Evolutionary conservation across 2,329 filamentous ascomycete species (phyloP), one percentile per base, ranked within the genome.

Genomic region (Trichoderma citrinoviride): DNA sequence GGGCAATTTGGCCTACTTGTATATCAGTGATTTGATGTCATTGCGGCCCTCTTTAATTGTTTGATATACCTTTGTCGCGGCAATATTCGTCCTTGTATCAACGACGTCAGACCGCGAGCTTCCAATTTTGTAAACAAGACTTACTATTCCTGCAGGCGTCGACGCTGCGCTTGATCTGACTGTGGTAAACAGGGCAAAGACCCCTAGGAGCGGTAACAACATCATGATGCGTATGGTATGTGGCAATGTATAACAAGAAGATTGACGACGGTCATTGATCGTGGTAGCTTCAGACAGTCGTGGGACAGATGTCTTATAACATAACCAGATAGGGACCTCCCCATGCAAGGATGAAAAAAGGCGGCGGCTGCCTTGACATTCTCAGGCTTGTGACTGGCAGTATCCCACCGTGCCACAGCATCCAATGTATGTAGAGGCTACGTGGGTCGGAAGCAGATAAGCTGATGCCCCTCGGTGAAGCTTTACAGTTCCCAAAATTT

Each of bases 1-100:
- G 60, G 7, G 60, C 49, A n/a, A 62, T 12, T 62, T 62, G 60
- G 10, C 27, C 60, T 62, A 5, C 8, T 27, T 7, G 7, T 19
- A 5, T 17, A 44, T 60, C 7, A 49, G 29, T 29, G 10, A 29
- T 2, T 29, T 29, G 29, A 21, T 29, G 3, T 2, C 5, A 19
- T 2, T 14, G 8, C n/a, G 6, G 12, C 0, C 3, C 19, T 49
- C 7, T 8, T 7, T 3, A 5, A 3, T 10, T 1, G 5, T 8
- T 1, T 27, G 3, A 41, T 15, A 6, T 27, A 50, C 56, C 56
- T 60, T 50, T 60, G 41, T 60, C 44, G 1, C 23, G 19, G 19
- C 56, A 60, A 19, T 23, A 60, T 19, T 60, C 56, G 21, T 1
- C 56, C 56, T 60, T 25, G 5, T 17, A 2, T 29, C 17, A 33